phyloP scores from a whole-genome alignment of 345 rosid species.

The Erodium maritimum region DNA sequence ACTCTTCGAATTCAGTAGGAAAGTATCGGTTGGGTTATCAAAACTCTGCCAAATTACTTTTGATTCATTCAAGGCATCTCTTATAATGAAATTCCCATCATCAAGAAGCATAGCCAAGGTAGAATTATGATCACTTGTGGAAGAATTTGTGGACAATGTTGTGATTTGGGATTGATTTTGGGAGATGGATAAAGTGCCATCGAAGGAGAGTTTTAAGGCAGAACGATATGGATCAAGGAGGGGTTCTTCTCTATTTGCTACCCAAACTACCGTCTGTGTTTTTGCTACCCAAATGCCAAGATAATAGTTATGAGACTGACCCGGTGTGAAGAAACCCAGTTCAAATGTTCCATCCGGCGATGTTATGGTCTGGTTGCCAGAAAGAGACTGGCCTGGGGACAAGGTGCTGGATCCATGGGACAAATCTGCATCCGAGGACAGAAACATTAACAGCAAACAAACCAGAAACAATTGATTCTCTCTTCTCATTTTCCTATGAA shows the following conservation, averaged over 20 bases:
- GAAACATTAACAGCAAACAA: too few relatives aligned
- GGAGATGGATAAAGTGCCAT: slow-evolving; percentile 1
- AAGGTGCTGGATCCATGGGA: background rate
- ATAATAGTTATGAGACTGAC: slow-evolving; percentile 4
- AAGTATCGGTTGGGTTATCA: slow-evolving; percentile 4
- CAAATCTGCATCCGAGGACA: too few relatives aligned
- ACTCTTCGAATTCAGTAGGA: background rate
- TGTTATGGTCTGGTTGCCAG: slow-evolving; percentile 4
- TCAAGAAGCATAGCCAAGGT: slow-evolving; percentile 4
- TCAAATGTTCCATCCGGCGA: slow-evolving; percentile 5
- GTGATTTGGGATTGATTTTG: too few relatives aligned
- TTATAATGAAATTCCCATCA: slow-evolving; percentile 6
- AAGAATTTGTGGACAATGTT: background rate
- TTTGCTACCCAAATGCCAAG: slow-evolving; percentile 8
- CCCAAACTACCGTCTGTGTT: slow-evolving; percentile 9
- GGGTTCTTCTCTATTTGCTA: slow-evolving; percentile 1
- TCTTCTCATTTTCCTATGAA: too few relatives aligned
- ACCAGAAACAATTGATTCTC: too few relatives aligned
- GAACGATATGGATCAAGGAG: background rate
- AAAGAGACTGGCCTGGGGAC: slow-evolving; percentile 3
- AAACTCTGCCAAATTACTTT: slow-evolving; percentile 7
- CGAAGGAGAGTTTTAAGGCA: background rate
- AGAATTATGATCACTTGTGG: background rate
- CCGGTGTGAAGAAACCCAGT: slow-evolving; percentile 9
- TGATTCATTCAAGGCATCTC: background rate